A percentile compares a stretch with the other conserved stretches of the same genome.
Evolutionary conservation across 2,329 filamentous ascomycete species (phyloP).

Genomic region (Davidsoniella eucalypti): DNA sequence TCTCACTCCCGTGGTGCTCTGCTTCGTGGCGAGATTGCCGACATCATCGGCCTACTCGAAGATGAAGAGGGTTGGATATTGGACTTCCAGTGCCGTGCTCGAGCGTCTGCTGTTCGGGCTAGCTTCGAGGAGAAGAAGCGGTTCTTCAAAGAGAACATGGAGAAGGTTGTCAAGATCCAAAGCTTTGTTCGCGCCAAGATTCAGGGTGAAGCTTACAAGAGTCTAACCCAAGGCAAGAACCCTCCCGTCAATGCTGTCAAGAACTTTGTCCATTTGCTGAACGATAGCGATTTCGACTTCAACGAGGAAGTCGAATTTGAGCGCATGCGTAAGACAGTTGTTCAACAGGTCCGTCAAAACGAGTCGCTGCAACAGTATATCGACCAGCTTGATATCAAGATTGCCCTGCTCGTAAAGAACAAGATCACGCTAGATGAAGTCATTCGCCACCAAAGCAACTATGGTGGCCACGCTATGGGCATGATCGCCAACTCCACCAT

Average conservation of each 20-base stretch:
- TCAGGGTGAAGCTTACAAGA: conserved; percentile 96
- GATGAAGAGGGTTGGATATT: conserved; percentile 64
- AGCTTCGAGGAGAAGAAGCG: conserved; percentile 71
- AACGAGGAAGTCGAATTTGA: conserved; percentile 98
- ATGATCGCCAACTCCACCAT: conserved; percentile 81
- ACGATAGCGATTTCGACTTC: conserved; percentile 97
- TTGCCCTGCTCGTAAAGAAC: conserved; percentile 94
- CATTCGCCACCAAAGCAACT: conserved; percentile 90
- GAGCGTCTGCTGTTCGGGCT: conserved; percentile 56
- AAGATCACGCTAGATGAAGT: conserved; percentile 98
- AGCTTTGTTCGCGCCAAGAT: conserved; percentile 91
- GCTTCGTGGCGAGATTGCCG: conserved; percentile 55
- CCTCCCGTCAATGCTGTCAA: conserved; percentile 93
- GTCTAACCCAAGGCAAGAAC: conserved; percentile 86
- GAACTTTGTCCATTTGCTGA: conserved; percentile 92
- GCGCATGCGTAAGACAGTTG: conserved; percentile 81
- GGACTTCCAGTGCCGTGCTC: conserved; percentile 57
- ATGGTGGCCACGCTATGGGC: conserved; percentile 72
- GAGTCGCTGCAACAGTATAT: conserved; percentile 97
- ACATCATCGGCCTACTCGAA: conserved; percentile 60
- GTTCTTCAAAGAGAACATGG: conserved; percentile 92
- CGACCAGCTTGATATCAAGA: conserved; percentile 96
- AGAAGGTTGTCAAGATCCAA: conserved; percentile 96
- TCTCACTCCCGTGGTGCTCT: conserved; percentile 64
- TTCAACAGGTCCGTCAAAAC: conserved; percentile 93